Evolutionary conservation across 495 filamentous ascomycete species (phyloP).

Genomic region (Penicillium lividum): DNA sequence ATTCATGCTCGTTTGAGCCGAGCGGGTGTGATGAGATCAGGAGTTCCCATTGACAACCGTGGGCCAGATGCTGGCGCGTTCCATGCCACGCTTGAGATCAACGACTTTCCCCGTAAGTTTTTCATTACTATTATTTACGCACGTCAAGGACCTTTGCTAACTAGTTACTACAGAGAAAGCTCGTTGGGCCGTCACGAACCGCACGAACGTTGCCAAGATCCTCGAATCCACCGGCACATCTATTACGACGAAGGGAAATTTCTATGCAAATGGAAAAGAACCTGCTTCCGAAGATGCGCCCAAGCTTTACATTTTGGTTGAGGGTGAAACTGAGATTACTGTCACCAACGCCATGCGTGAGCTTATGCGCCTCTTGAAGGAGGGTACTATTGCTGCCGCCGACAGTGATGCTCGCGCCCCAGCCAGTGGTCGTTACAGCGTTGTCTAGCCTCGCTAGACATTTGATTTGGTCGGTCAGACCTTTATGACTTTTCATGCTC

Average conservation of each 20-base stretch:
- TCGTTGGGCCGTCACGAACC: slow-evolving; percentile 97
- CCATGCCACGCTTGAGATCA: slow-evolving; percentile 97
- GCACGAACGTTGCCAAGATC: slow-evolving; percentile 98
- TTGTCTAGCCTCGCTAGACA: slow-evolving; percentile 56
- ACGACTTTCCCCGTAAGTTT: slow-evolving; percentile 88
- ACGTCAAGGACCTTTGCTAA: slow-evolving; percentile 23
- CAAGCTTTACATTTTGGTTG: slow-evolving; percentile 95
- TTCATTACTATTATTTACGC: not conserved
- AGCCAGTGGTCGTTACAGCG: slow-evolving; percentile 83
- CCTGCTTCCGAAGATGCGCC: slow-evolving; percentile 71
- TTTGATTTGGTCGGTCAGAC: not conserved
- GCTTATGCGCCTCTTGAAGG: slow-evolving; percentile 81
- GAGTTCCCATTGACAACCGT: slow-evolving; percentile 97
- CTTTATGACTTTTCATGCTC: not conserved
- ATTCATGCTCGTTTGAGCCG: slow-evolving; percentile 86
- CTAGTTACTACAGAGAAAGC: slow-evolving; percentile 70
- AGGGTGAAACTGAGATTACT: slow-evolving; percentile 92
- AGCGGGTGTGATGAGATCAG: slow-evolving; percentile 80
- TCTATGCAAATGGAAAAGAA: slow-evolving; percentile 79
- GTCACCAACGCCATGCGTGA: slow-evolving; percentile 92
- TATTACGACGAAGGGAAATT: slow-evolving; percentile 96
- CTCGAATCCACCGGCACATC: slow-evolving; percentile 92
- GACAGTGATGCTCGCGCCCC: slow-evolving; percentile 81
- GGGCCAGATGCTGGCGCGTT: slow-evolving; percentile 96
- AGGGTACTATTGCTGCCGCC: slow-evolving; percentile 88